Evolutionary conservation across 2,329 filamentous ascomycete species (phyloP).

Genomic region (Xylariaceae sp.): DNA sequence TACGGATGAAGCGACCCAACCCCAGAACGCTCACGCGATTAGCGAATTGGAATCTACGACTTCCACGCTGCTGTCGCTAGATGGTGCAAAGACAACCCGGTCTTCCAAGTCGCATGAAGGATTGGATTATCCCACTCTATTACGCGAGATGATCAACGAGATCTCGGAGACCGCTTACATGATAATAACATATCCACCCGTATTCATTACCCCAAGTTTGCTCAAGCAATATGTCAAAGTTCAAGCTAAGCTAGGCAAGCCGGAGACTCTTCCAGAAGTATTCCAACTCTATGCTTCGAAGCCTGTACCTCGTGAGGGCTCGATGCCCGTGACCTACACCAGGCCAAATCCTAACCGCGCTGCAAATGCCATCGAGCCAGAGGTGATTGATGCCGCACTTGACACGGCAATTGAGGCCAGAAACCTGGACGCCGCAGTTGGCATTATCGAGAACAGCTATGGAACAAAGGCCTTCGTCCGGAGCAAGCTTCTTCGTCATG

Average conservation of each 20-base stretch:
- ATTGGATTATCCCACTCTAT: conserved; percentile 32
- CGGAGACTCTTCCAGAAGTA: conserved; percentile 78
- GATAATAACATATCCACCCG: conserved; percentile 73
- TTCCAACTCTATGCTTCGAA: conserved; percentile 86
- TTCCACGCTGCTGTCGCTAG: conserved; percentile 45
- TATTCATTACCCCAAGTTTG: conserved; percentile 78
- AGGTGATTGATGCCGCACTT: conserved; percentile 75
- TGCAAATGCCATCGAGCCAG: conserved; percentile 73
- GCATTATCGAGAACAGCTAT: conserved; percentile 74
- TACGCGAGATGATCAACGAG: conserved; percentile 54
- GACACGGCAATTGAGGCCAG: conserved; percentile 79
- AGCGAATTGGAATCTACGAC: conserved; percentile 45
- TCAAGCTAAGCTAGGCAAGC: conserved; percentile 73
- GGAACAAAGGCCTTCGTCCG: conserved; percentile 69
- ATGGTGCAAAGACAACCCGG: conserved; percentile 27
- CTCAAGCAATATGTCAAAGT: conserved; percentile 77
- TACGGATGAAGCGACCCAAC: conserved; percentile 39
- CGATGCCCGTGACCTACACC: conserved; percentile 64
- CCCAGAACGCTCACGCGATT: conserved; percentile 39
- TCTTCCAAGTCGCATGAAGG: conserved; percentile 26
- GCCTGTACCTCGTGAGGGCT: conserved; percentile 68
- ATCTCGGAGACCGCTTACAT: conserved; percentile 69
- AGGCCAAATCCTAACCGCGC: conserved; percentile 70
- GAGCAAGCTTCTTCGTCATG: conserved; percentile 69
- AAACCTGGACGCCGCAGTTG: conserved; percentile 78